phyloP scores from a whole-genome alignment of 331 rosid species.

The Quercus phellos region DNA sequence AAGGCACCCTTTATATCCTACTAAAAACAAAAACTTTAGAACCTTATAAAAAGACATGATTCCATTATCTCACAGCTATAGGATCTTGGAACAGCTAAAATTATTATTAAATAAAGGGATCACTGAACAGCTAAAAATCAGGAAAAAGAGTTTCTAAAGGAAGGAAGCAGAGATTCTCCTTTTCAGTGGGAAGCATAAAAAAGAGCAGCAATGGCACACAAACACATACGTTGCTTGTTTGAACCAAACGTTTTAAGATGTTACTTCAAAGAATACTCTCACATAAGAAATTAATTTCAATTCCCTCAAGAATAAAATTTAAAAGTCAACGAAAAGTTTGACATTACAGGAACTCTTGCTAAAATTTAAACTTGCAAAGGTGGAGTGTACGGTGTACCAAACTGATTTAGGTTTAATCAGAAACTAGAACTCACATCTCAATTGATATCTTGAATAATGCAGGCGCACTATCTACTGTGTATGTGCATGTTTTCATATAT shows the following conservation, averaged over 20 bases:
- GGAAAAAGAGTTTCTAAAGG: slow-evolving; percentile 16
- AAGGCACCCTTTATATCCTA: slow-evolving; percentile 14
- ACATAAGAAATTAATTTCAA: neutral
- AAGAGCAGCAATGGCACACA: neutral
- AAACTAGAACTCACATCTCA: neutral
- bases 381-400: neutral
- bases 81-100: slow-evolving; percentile 9
- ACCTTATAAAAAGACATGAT: slow-evolving; percentile 19
- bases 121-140: neutral
- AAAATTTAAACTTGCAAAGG: neutral
- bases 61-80: slow-evolving; percentile 23
- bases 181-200: neutral
- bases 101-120: slow-evolving; percentile 1
- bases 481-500: too few relatives aligned
- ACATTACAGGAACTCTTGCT: neutral
- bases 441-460: too few relatives aligned
- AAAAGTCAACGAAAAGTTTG: neutral
- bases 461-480: too few relatives aligned
- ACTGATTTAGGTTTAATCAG: neutral
- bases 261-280: neutral
- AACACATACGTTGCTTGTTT: neutral
- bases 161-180: slow-evolving; percentile 12
- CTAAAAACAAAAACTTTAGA: slow-evolving; percentile 27
- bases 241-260: neutral
- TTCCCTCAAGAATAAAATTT: neutral